Conservation (phyloP, 257 asterid species). For the Fraxinus americana region DNA sequence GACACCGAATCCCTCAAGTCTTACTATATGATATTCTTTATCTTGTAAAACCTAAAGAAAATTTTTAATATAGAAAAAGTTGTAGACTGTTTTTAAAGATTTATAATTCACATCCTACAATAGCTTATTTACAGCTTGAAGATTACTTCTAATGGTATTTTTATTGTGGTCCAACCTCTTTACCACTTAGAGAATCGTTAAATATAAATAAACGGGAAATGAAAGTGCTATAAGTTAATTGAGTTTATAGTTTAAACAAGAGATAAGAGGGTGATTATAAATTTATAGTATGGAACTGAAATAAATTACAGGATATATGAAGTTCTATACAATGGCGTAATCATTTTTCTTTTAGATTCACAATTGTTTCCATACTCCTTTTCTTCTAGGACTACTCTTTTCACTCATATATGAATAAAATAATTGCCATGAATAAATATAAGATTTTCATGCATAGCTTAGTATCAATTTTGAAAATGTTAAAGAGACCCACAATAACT, state of each 20-base stretch:
- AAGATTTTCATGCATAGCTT: not conserved
- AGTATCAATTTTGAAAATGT: not conserved
- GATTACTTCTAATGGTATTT: not conserved
- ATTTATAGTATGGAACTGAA: not conserved
- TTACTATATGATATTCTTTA: not conserved
- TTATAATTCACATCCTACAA: not conserved
- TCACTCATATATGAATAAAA: not conserved
- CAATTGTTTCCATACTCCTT: not conserved
- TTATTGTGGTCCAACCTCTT: not conserved
- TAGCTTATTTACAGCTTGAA: slow-evolving; percentile 7
- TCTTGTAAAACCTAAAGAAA: not conserved
- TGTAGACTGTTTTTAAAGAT: slow-evolving; percentile 5
- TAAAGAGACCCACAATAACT: not conserved
- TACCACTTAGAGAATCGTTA: not conserved
- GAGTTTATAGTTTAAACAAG: not conserved
- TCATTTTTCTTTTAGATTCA: slow-evolving; percentile 4
- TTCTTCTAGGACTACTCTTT: not conserved
- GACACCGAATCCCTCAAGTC: not conserved
- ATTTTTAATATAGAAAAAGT: slow-evolving; percentile 8
- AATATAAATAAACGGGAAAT: not conserved
- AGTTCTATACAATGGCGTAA: not conserved
- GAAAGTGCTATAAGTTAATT: not conserved
- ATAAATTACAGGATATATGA: not conserved
- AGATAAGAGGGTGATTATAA: not conserved
- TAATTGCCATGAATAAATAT: not conserved